Evolutionary conservation across 345 rosid genomes (phyloP), one percentile per base, ranked within the genome.

Genomic region (Orychophragmus violaceus): DNA sequence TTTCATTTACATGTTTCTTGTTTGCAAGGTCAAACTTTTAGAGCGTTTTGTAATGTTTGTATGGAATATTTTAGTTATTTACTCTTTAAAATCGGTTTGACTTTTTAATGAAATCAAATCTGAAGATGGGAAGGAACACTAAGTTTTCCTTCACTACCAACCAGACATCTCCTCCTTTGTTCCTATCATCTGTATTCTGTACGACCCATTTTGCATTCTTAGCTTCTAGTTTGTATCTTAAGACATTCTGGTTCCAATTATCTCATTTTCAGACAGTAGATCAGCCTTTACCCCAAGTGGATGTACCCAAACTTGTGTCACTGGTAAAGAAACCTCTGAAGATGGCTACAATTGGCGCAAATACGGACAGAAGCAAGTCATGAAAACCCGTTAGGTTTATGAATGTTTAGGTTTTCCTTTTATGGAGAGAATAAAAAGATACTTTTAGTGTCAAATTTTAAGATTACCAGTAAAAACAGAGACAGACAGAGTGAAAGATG

Each of bases 301-400:
- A 46, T 46, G 52, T 11, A 46, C 52, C 52, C 27, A 46, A 46
- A 10, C 5, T 19, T 46, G 27, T 19, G 8, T 46, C 42, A 54
- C 39, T 0, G 6, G 3, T 28, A 60, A 21, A 5, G 22, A 30
- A 17, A 8, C 58, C 60, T 80, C 97, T 8, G 91, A 86, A 6
- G 98, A 89, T 72, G 98, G 98, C 23, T 92, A 84, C 76, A 87
- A 89, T 25, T 92, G 98, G 98, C 81, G 97, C n/a, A 92, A 92
- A 77, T 92, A 92, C 69, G 98, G 98, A 2, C 98, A 92, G 61
- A 92, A 92, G 69, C 89, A 86, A 74, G 98, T 89, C 54, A 89
- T 22, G 94, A 89, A 70, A 92, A 92, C 64, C 96, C n/a, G n/a
- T n/a, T n/a, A n/a, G n/a, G n/a, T n/a, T n/a, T n/a, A n/a, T n/a